A percentile compares a stretch with the other conserved stretches of the same genome.
These are phyloP conservation scores for Cynara cardunculus DNA, from an alignment of 129 eudicot genomes.

Conservation along the genomic window DNA sequence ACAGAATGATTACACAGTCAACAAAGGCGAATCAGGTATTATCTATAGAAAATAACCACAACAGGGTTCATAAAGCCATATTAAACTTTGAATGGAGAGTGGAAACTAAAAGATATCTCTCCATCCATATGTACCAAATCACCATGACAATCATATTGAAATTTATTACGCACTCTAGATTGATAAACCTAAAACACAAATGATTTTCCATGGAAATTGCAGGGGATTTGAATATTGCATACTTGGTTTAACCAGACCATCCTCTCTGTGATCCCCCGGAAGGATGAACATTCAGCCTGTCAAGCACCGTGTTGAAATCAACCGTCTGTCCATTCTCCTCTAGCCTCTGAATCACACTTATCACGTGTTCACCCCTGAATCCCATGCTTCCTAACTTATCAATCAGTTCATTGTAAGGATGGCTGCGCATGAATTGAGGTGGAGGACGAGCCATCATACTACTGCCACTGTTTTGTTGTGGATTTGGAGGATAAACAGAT, in stretches of 20 bases:
- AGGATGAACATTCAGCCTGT: slow-evolving; percentile 64
- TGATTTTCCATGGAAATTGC: slow-evolving; percentile 18
- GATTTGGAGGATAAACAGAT: slow-evolving; percentile 48
- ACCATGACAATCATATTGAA: slow-evolving; percentile 29
- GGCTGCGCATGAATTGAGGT: slow-evolving; percentile 60
- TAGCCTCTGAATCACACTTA: slow-evolving; percentile 73
- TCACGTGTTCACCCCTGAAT: slow-evolving; percentile 72
- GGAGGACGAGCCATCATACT: slow-evolving; percentile 38
- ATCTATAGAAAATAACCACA: not conserved
- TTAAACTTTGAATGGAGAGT: slow-evolving; percentile 10
- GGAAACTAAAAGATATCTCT: slow-evolving; percentile 28
- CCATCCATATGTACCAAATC: slow-evolving; percentile 35
- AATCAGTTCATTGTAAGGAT: slow-evolving; percentile 71
- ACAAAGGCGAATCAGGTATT: not conserved
- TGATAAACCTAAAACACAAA: slow-evolving; percentile 11
- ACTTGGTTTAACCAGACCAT: slow-evolving; percentile 49
- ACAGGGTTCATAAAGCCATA: slow-evolving; percentile 9
- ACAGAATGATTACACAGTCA: not conserved
- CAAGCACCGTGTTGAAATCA: slow-evolving; percentile 81
- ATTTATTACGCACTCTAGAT: slow-evolving; percentile 40
- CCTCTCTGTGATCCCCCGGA: slow-evolving; percentile 64
- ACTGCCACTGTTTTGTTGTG: slow-evolving; percentile 25
- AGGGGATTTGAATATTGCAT: not conserved
- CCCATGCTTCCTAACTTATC: slow-evolving; percentile 89
- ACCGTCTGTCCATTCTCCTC: slow-evolving; percentile 82